A percentile compares a stretch with the other conserved stretches of the same genome.
Evolutionary conservation across 768 basidiomycete genomes (phyloP).

Genomic region (Mycena metata): DNA sequence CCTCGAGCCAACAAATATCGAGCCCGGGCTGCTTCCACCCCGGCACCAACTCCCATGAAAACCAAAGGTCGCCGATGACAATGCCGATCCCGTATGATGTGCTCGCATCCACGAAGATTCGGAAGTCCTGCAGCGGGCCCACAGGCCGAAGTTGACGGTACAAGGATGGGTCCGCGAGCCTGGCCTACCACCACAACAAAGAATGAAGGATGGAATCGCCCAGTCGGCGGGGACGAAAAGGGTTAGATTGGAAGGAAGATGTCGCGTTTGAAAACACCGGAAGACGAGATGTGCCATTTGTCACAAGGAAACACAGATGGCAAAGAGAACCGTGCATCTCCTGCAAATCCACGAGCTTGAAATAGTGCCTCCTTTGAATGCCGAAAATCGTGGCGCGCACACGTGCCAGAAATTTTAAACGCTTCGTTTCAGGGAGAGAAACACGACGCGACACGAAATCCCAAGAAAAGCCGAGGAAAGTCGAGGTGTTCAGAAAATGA

Average conservation of each 20-base stretch:
- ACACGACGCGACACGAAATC: conserved; percentile 43
- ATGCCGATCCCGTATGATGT: conserved; percentile 46
- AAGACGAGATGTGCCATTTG: conserved; percentile 10
- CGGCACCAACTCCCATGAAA: conserved; percentile 20
- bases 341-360: conserved; percentile 17
- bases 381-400: neutral
- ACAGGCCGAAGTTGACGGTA: neutral
- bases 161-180: neutral
- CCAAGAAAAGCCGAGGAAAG: conserved; percentile 50
- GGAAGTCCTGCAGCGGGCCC: neutral
- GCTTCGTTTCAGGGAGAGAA: conserved; percentile 45
- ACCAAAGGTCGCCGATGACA: conserved; percentile 37
- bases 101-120: conserved; percentile 38
- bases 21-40: conserved; percentile 35
- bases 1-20: conserved; percentile 5
- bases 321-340: conserved; percentile 16
- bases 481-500: conserved; percentile 34
- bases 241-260: neutral
- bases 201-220: neutral
- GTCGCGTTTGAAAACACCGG: conserved; percentile 23
- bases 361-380: neutral
- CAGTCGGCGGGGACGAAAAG: neutral
- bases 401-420: conserved; percentile 40
- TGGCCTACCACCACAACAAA: neutral
- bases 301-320: conserved; percentile 17